These are phyloP conservation scores for Trichoderma gamsii DNA, from an alignment of 495 filamentous ascomycete genomes.

Conservation along the genomic window DNA sequence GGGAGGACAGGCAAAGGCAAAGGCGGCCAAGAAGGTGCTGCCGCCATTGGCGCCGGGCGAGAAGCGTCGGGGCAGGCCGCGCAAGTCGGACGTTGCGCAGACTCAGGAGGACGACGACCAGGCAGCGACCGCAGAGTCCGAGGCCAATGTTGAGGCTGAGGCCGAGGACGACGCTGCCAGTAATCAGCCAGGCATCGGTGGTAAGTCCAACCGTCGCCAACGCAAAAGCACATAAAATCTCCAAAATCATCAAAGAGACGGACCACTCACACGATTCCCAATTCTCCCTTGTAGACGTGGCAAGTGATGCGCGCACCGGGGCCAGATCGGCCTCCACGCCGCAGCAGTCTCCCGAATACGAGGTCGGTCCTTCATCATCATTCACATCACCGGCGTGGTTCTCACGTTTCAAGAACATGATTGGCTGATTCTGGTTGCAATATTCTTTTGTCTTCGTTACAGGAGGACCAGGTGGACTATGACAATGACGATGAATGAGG, in stretches of 20 bases:
- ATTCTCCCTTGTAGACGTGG: constrained; percentile 10
- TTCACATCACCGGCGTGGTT: constrained; percentile 10
- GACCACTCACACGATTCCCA: constrained; percentile 3
- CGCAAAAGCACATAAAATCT: background rate
- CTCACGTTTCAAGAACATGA: constrained; percentile 12
- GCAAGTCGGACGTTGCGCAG: constrained; percentile 23
- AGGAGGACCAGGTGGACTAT: constrained; percentile 10
- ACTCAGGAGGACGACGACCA: constrained; percentile 10
- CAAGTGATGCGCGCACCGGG: constrained; percentile 1
- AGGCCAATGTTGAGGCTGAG: background rate
- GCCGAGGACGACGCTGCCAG: constrained; percentile 10
- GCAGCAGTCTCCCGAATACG: constrained; percentile 11
- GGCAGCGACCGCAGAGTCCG: background rate
- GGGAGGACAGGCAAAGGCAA: constrained; percentile 21
- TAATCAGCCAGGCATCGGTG: constrained; percentile 3
- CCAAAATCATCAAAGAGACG: background rate
- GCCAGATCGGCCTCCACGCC: background rate
- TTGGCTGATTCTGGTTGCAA: constrained; percentile 11
- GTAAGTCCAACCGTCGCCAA: constrained; percentile 11
- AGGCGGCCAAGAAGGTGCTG: constrained; percentile 15
- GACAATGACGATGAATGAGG: constrained; percentile 12
- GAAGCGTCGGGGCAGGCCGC: constrained; percentile 31
- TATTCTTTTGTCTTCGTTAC: background rate
- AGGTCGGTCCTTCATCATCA: constrained; percentile 13
- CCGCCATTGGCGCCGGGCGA: constrained; percentile 16